A percentile compares a stretch with the other conserved stretches of the same genome.
These are phyloP conservation scores for Aspergillus sp. DNA, from an alignment of 2,329 filamentous ascomycete species.

Conservation along the genomic window DNA sequence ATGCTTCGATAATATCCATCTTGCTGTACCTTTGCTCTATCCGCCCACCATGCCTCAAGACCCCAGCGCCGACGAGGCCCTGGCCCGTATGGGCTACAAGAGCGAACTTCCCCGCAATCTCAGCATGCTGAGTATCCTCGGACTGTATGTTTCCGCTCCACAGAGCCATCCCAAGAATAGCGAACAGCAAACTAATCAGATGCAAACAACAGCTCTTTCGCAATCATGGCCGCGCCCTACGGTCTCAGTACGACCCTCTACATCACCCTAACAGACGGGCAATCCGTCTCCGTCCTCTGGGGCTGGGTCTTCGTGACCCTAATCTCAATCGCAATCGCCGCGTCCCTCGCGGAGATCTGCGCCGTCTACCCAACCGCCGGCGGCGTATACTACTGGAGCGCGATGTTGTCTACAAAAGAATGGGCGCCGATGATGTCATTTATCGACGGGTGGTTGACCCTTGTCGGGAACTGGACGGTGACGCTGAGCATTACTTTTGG, in stretches of 20 bases:
- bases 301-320: constrained; percentile 68
- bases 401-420: constrained; percentile 64
- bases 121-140: constrained; percentile 69
- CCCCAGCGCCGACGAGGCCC: constrained; percentile 56
- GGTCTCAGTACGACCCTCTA: constrained; percentile 68
- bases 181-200: background rate
- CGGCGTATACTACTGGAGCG: constrained; percentile 70
- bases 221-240: constrained; percentile 72
- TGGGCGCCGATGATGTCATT: constrained; percentile 68
- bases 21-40: background rate
- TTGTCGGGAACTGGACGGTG: constrained; percentile 73
- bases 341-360: constrained; percentile 68
- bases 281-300: constrained; percentile 68
- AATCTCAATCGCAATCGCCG: constrained; percentile 63
- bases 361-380: constrained; percentile 68
- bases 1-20: constrained; percentile 1
- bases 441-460: constrained; percentile 69
- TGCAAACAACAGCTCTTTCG: constrained; percentile 56
- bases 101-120: constrained; percentile 65
- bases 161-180: background rate
- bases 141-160: constrained; percentile 44
- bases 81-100: constrained; percentile 68
- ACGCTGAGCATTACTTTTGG: constrained; percentile 68
- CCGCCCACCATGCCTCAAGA: constrained; percentile 23
- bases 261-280: constrained; percentile 67